Conservation (phyloP, 2,329 filamentous ascomycete genomes). For the Monosporascus ibericus region DNA sequence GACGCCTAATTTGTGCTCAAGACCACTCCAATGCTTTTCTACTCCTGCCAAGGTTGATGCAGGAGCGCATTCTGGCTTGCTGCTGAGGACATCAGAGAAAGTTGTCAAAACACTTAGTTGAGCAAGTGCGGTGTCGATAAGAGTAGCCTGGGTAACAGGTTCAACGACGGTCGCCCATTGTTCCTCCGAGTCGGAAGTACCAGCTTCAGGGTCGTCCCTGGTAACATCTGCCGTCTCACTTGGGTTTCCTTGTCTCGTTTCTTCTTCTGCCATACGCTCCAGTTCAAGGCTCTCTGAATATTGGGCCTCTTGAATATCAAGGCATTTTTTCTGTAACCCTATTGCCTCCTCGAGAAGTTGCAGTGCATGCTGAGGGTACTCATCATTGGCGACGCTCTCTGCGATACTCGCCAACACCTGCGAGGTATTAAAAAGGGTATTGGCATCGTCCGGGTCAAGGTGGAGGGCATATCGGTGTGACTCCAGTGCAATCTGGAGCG, state of each 20-base stretch:
- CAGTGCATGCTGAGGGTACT: constrained; percentile 32
- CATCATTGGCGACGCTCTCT: constrained; percentile 51
- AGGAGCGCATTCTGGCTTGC: constrained; percentile 25
- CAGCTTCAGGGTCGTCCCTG: constrained; percentile 6
- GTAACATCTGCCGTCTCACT: neutral
- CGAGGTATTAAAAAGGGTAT: constrained; percentile 65
- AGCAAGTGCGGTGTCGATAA: constrained; percentile 63
- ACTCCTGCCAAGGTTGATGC: constrained; percentile 45
- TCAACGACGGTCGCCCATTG: constrained; percentile 64
- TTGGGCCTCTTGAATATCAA: constrained; percentile 43
- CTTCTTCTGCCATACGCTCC: constrained; percentile 28
- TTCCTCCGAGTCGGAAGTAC: constrained; percentile 34
- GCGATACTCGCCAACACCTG: constrained; percentile 63
- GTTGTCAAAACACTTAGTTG: constrained; percentile 51
- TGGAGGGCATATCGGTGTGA: constrained; percentile 58
- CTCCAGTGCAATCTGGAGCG: constrained; percentile 53
- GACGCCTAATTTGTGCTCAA: constrained; percentile 34
- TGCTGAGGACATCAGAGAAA: constrained; percentile 42
- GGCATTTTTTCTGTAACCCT: constrained; percentile 32
- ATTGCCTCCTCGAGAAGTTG: constrained; percentile 30
- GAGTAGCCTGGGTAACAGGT: constrained; percentile 55
- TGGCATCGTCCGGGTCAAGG: constrained; percentile 56
- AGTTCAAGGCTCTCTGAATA: constrained; percentile 20
- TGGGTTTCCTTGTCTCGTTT: constrained; percentile 11
- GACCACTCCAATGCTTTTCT: constrained; percentile 46